Base-by-base conservation (phyloP, 2,329 filamentous ascomycete species). In the Biscogniauxia mediterranea region DNA sequence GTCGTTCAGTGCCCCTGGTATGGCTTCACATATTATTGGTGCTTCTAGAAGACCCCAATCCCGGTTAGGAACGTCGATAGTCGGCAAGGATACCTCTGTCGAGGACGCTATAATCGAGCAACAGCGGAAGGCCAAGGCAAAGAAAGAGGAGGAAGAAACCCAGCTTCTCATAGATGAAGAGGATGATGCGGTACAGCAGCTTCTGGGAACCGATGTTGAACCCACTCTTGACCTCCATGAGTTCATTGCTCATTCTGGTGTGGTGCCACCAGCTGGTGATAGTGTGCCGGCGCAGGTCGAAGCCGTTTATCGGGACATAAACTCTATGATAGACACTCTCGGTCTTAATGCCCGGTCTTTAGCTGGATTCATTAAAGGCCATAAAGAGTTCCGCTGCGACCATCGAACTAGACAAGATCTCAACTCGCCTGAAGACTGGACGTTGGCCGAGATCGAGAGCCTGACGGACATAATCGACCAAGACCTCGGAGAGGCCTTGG, bases 241-340 rank as follows among this genome's bases (percentile, higher is more conserved):
- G 55, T 93, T 93, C 68, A 82, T 91, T 56, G 88, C 83, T 2
- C 84, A 86, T 68, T 78, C 83, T 3, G 83, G 86, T 62, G 80
- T 83, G 50, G 79, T 79, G 5, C 78, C 81, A 3, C 79, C 81
- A 15, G 81, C 82, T 15, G 79, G 80, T 57, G 83, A 87, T 58
- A 86, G 81, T 53, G 80, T 89, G 32, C 83, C 86, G 3, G 81
- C 83, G 8, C 86, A 89, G 66, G 85, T 87, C 21, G 87, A 89
- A 70, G 83, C 85, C 19, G 80, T 89, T 1, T 95, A 91, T 73
- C 85, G 89, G 52, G 91, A 94, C 69, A 91, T 94, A 73, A 94
- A 95, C 74, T 91, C 91, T 13, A 99, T 98, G 95, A 88, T 99
- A 52, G 92, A 97, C 69, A 94, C 91, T 0, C 79, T 98, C 50